Base-by-base conservation (phyloP, 2,329 filamentous ascomycete species). In the Phaeosphaeriaceae sp. region DNA sequence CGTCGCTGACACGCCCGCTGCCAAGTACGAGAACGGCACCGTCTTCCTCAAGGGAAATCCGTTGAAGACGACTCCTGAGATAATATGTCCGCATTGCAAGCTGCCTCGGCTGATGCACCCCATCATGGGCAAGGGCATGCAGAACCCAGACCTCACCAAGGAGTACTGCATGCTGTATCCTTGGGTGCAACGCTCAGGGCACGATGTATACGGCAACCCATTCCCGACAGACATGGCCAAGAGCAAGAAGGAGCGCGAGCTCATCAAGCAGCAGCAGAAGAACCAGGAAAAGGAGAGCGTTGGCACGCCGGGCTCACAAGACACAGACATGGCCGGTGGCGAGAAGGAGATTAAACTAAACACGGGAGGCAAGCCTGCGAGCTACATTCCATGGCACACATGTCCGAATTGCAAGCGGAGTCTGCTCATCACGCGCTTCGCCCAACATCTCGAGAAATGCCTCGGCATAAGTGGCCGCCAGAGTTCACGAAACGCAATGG, bases 201-300 rank as follows among this genome's bases (percentile, higher is more conserved):
- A 88, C 78, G 91, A 94, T 76, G 91, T 93, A 63, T 93, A 93
- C 76, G 91, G 90, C 51, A 91, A 93, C 77, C 91, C 89, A 25
- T 93, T 91, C 85, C 88, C 91, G 15, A 88, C 88, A 19, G 89
- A 89, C 21, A 85, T 89, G 59, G 90, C 90, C 59, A 91, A 91
- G 82, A 92, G 90, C 66, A 84, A 79, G 84, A 92, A 91, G 83
- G 90, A 89, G 74, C 88, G 88, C 80, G 86, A 88, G 74, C 70
- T 79, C 52, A 73, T 78, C 55, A 75, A 79, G 71, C 68, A 80
- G 63, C 73, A 79, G 68, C 70, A 79, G 60, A 77, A 77, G 64
- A 72, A 75, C 48, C 71, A 72, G 21, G 77, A 80, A 51, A 79
- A 80, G 59, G 79, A 79, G 62, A 78, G 73, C 47, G 76, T 80